A percentile compares a stretch with the other conserved stretches of the same genome.
phyloP scores from a whole-genome alignment of 148 eudicot species.

The Agrostemma githago region DNA sequence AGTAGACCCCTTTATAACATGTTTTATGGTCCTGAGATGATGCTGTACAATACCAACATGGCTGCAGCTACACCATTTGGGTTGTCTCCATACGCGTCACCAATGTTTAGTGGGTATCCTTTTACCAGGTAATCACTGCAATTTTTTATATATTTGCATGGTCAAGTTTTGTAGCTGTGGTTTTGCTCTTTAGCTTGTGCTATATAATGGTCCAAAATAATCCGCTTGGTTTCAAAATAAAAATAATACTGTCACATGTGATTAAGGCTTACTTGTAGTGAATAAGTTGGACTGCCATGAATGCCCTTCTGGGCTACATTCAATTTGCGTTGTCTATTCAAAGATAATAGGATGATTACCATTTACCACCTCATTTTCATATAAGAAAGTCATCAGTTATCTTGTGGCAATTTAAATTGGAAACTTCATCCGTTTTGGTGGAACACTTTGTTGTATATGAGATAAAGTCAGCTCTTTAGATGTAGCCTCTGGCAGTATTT shows the following conservation, averaged over 20 bases:
- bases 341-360: not conserved
- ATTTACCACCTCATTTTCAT: not conserved
- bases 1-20: conserved; percentile 37
- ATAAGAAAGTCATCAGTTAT: not conserved
- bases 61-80: conserved; percentile 36
- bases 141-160: not conserved
- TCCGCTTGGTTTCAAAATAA: too few species aligned
- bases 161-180: too few species aligned
- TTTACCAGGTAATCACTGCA: conserved; percentile 37
- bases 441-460: not conserved
- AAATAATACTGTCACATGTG: too few species aligned
- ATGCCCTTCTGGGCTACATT: too few species aligned
- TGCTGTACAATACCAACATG: conserved; percentile 42
- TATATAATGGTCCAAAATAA: too few species aligned
- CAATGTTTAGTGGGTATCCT: conserved; percentile 38
- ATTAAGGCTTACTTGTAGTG: too few species aligned
- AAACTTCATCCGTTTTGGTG: not conserved
- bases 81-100: conserved; percentile 40
- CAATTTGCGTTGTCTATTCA: not conserved
- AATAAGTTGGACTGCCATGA: too few species aligned
- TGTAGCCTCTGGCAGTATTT: not conserved
- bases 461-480: not conserved
- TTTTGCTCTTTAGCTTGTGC: too few species aligned
- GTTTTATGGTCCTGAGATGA: conserved; percentile 50
- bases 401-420: not conserved